Conservation (phyloP, 108 stramenopile species). For the Schizochytrium sp. region DNA sequence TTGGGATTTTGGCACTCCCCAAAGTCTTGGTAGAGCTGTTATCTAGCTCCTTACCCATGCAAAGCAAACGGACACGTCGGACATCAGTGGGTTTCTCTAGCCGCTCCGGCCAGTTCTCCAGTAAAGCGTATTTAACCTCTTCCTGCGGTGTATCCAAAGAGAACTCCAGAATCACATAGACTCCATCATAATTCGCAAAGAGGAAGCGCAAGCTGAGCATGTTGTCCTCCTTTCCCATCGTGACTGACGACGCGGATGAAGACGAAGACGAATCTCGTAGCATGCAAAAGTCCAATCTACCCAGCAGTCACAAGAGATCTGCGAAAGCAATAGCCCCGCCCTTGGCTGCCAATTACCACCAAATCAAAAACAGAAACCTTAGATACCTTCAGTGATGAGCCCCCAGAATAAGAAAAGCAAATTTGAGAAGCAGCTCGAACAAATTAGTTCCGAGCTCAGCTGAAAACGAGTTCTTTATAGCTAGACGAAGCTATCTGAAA, state of each 20-base stretch:
- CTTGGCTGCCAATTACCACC: too few species aligned
- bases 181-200: constrained; percentile 56
- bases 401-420: too few species aligned
- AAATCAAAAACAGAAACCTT: too few species aligned
- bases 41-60: constrained; percentile 56
- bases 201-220: constrained; percentile 22
- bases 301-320: neutral
- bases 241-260: neutral
- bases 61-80: constrained; percentile 1
- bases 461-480: too few species aligned
- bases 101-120: constrained; percentile 39
- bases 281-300: neutral
- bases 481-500: too few species aligned
- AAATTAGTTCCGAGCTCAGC: too few species aligned
- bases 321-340: too few species aligned
- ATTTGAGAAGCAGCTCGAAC: too few species aligned
- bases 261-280: neutral
- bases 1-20: constrained; percentile 22
- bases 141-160: constrained; percentile 23
- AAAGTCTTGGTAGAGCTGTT: constrained; percentile 56
- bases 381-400: too few species aligned
- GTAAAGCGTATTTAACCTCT: neutral
- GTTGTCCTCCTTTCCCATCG: constrained; percentile 34
- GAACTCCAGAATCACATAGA: constrained; percentile 46
- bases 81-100: constrained; percentile 4